Base-by-base conservation (phyloP, 371 early-diverging fungal genomes). In the Funneliformis caledonium region DNA sequence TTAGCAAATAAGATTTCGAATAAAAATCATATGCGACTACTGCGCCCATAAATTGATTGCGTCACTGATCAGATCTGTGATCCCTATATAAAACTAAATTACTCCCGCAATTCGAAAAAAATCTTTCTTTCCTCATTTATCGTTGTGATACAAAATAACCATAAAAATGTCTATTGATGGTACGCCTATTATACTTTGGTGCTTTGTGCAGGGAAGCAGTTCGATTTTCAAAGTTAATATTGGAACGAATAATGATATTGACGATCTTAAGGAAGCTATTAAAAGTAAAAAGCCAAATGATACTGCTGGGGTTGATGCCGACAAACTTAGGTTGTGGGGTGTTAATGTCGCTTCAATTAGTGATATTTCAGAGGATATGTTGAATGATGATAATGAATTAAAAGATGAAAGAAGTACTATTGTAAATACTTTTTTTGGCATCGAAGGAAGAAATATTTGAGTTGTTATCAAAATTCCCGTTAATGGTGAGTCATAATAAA, bases 131-230 rank as follows among this genome's bases (percentile, higher is more conserved):
- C 50, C 26, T 65, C 26, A 22, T 65, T 65, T 65, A 65, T 65
- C 14, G n/a, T 22, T 65, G 65, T 65, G n/a, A 65, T 65, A 37
- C 65, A 65, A 65, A 65, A 64, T 65, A 65, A 65, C 26, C 8
- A 12, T 65, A 37, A 65, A 65, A 65, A 64, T 64, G 64, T 64
- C 64, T 64, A 64, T 64, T 64, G 10, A 64, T 64, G 64, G 64
- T 6, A 64, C 22, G n/a, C 22, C 65, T 65, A 65, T 22, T 22
- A 26, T 1, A 0, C 22, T 37, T 65, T 65, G 65, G 65, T 65
- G 65, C 14, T 12, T 65, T 65, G 22, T 10, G 0, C 14, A 65
- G 3, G 37, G 65, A 65, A 65, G 65, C 14, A 22, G 26, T 65
- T 65, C 65, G 1, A 1, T 65, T 37, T 22, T 12, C n/a, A 50